Evolutionary conservation across 371 early-diverging fungal species (phyloP).

Genomic region (Mortierella sp.): DNA sequence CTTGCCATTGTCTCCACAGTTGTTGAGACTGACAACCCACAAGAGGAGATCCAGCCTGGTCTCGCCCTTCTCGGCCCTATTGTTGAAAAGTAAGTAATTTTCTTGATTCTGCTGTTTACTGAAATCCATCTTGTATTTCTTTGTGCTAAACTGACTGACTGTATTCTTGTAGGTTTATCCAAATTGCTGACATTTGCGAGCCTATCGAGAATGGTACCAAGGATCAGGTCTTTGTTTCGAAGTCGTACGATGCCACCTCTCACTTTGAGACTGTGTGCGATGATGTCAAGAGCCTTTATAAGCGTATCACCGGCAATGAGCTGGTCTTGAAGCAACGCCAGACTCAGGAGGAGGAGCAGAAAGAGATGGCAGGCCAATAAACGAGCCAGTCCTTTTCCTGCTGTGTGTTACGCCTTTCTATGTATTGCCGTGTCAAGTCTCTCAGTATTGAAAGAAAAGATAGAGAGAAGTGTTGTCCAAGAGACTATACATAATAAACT

Average conservation of each 20-base stretch:
- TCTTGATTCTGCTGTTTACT: background rate
- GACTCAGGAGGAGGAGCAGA: slow-evolving; percentile 69
- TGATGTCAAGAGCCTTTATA: slow-evolving; percentile 95
- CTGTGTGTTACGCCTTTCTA: background rate
- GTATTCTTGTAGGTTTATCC: slow-evolving; percentile 69
- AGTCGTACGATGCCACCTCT: slow-evolving; percentile 97
- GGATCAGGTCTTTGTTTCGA: slow-evolving; percentile 91
- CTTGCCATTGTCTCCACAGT: slow-evolving; percentile 97
- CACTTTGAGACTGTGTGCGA: slow-evolving; percentile 99
- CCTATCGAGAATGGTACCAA: slow-evolving; percentile 86
- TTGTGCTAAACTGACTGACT: background rate
- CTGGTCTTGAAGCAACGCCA: slow-evolving; percentile 80
- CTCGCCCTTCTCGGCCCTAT: slow-evolving; percentile 92
- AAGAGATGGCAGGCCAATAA: slow-evolving; percentile 54
- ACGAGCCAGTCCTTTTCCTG: background rate
- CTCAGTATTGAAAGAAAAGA: background rate
- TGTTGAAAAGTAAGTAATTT: slow-evolving; percentile 74
- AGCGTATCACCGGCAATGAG: slow-evolving; percentile 90
- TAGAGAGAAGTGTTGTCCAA: background rate
- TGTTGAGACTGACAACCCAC: slow-evolving; percentile 91
- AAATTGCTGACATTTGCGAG: slow-evolving; percentile 85
- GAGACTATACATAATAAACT: background rate
- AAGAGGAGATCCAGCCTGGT: slow-evolving; percentile 90
- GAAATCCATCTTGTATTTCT: background rate
- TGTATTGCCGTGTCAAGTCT: background rate